Conservation (phyloP, 2,329 filamentous ascomycete species). For the Verticillium tricorpus region DNA sequence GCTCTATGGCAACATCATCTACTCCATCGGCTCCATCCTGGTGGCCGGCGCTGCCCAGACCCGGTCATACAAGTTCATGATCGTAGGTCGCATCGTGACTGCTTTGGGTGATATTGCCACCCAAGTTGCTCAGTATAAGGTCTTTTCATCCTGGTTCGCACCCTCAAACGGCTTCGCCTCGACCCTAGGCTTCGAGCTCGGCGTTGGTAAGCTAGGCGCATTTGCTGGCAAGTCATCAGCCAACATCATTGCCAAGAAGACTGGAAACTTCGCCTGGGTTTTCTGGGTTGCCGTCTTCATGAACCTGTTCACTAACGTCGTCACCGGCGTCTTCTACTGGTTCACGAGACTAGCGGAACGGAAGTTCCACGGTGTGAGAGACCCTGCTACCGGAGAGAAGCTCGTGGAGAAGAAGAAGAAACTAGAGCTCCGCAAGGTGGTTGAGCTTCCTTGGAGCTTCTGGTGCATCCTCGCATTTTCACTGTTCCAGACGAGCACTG, state of each 20-base stretch:
- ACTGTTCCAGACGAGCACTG: conserved; percentile 53
- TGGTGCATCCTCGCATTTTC: conserved; percentile 53
- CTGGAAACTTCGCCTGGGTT: conserved; percentile 57
- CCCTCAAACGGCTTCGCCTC: conserved; percentile 58
- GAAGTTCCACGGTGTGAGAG: conserved; percentile 39
- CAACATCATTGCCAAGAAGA: conserved; percentile 52
- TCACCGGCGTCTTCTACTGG: conserved; percentile 48
- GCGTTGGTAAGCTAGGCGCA: conserved; percentile 55
- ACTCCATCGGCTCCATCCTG: conserved; percentile 52
- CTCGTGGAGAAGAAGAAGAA: conserved; percentile 57
- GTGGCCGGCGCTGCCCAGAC: conserved; percentile 53
- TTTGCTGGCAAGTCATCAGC: conserved; percentile 58
- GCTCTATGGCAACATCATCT: conserved; percentile 58
- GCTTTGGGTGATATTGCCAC: conserved; percentile 60
- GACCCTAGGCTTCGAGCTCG: conserved; percentile 55
- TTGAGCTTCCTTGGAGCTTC: conserved; percentile 55
- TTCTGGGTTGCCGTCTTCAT: conserved; percentile 60
- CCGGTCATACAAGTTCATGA: conserved; percentile 56
- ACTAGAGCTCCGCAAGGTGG: conserved; percentile 50
- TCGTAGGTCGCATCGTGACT: conserved; percentile 49
- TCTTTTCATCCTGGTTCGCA: conserved; percentile 62
- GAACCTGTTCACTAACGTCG: conserved; percentile 58
- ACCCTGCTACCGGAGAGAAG: conserved; percentile 53
- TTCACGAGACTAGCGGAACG: conserved; percentile 48
- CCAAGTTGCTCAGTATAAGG: conserved; percentile 60